Conservation (phyloP, 2,329 filamentous ascomycete species). For the Hypocreales sp. region DNA sequence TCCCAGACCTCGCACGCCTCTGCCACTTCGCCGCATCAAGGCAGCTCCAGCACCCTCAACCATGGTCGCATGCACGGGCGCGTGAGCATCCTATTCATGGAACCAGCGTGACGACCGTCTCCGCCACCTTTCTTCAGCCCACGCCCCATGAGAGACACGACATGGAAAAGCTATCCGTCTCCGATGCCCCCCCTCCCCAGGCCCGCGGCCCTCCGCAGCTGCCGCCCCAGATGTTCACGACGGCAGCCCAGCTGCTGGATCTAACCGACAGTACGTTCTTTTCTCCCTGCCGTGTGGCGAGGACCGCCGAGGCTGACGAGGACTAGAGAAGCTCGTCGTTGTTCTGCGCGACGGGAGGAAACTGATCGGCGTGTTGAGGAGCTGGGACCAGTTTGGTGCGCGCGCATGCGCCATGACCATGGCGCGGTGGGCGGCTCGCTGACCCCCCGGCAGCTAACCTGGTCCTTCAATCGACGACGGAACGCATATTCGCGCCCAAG, state of each 20-base stretch:
- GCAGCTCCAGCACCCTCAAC: too few species aligned
- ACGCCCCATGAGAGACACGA: slow-evolving; percentile 10
- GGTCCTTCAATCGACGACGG: slow-evolving; percentile 82
- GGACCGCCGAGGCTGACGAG: slow-evolving; percentile 7
- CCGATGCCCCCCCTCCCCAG: slow-evolving; percentile 27
- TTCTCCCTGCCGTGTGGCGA: too few species aligned
- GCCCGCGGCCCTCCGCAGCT: slow-evolving; percentile 39
- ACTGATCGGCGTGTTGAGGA: slow-evolving; percentile 78
- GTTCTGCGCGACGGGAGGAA: slow-evolving; percentile 87
- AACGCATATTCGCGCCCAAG: slow-evolving; percentile 61
- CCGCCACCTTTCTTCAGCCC: not conserved
- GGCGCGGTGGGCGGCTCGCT: too few species aligned
- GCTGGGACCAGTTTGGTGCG: slow-evolving; percentile 93
- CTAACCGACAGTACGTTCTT: slow-evolving; percentile 96
- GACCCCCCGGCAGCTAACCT: slow-evolving; percentile 55
- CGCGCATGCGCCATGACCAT: not conserved
- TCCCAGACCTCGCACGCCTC: too few species aligned
- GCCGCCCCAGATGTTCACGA: slow-evolving; percentile 96
- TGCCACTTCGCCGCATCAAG: too few species aligned
- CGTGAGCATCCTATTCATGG: slow-evolving; percentile 2
- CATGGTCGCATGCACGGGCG: slow-evolving; percentile 1
- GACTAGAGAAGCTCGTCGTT: slow-evolving; percentile 80
- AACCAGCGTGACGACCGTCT: slow-evolving; percentile 1
- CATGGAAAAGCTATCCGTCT: slow-evolving; percentile 40
- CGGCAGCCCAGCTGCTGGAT: slow-evolving; percentile 86